Evolutionary conservation across 306 rosid genomes (phyloP).

Genomic region (Cucumis sativus): DNA sequence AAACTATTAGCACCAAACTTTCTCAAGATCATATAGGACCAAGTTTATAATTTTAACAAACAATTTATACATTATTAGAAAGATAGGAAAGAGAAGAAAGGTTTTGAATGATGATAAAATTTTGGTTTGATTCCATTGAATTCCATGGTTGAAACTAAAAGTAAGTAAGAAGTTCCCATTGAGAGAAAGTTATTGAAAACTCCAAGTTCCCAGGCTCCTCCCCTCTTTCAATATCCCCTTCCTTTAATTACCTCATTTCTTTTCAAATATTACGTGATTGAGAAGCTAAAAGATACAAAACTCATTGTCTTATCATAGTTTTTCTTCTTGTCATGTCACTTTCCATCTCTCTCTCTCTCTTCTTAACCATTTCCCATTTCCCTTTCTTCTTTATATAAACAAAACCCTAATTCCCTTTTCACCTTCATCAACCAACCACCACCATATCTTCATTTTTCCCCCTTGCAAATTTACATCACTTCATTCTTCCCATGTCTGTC

Average conservation of each 20-base stretch:
- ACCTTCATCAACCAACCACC: not conserved
- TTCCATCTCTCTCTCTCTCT: not conserved
- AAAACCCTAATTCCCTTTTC: not conserved
- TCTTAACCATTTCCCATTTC: not conserved
- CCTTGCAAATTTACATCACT: not conserved
- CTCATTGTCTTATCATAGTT: not conserved
- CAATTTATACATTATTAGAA: no score
- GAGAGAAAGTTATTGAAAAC: not conserved
- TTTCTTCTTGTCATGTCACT: not conserved
- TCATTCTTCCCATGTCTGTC: not conserved
- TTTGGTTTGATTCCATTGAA: not conserved
- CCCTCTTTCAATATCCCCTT: not conserved
- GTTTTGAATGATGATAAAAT: no score
- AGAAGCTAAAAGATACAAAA: not conserved
- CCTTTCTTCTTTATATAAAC: not conserved
- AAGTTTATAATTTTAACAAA: no score
- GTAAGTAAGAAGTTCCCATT: not conserved
- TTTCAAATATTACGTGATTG: not conserved
- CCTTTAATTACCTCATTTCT: not conserved
- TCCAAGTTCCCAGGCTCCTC: not conserved
- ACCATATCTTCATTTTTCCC: not conserved
- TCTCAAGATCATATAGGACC: no score
- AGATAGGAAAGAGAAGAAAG: no score
- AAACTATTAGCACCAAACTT: no score
- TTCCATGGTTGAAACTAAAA: not conserved